A percentile compares a stretch with the other conserved stretches of the same genome.
phyloP scores from a whole-genome alignment of 2,329 filamentous ascomycete genomes.

The Amylocarpus encephaloides region DNA sequence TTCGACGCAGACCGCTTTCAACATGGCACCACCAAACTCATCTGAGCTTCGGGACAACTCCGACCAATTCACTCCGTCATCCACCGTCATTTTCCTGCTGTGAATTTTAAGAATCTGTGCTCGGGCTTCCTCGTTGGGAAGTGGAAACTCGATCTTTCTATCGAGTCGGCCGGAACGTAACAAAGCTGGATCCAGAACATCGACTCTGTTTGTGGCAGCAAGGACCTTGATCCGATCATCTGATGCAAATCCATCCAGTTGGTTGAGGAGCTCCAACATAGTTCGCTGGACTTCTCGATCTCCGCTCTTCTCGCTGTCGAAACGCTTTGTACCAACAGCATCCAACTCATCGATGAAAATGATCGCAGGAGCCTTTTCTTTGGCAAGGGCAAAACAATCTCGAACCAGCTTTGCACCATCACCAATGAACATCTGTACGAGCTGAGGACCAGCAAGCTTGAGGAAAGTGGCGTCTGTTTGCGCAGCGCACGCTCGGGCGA shows the following conservation, averaged over 20 bases:
- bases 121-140: slow-evolving; percentile 95
- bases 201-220: slow-evolving; percentile 88
- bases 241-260: slow-evolving; percentile 95
- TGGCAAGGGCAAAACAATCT: slow-evolving; percentile 94
- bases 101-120: slow-evolving; percentile 97
- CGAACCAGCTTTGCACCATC: slow-evolving; percentile 96
- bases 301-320: slow-evolving; percentile 96
- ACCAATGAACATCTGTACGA: slow-evolving; percentile 99
- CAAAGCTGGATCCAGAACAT: slow-evolving; percentile 86
- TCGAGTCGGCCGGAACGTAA: slow-evolving; percentile 89
- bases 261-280: slow-evolving; percentile 97
- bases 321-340: slow-evolving; percentile 97
- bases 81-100: slow-evolving; percentile 96
- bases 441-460: slow-evolving; percentile 93
- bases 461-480: slow-evolving; percentile 98
- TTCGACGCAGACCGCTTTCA: slow-evolving; percentile 98
- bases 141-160: slow-evolving; percentile 95
- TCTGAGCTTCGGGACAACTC: slow-evolving; percentile 95
- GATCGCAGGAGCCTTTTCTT: slow-evolving; percentile 97
- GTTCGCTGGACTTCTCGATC: slow-evolving; percentile 97
- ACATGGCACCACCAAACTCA: slow-evolving; percentile 94
- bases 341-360: slow-evolving; percentile 99
- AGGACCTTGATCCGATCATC: slow-evolving; percentile 96
- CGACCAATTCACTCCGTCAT: slow-evolving; percentile 88
- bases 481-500: slow-evolving; percentile 91